A percentile compares a stretch with the other conserved stretches of the same genome.
Conservation (phyloP, 345 rosid species). For the Salix dunnii region DNA sequence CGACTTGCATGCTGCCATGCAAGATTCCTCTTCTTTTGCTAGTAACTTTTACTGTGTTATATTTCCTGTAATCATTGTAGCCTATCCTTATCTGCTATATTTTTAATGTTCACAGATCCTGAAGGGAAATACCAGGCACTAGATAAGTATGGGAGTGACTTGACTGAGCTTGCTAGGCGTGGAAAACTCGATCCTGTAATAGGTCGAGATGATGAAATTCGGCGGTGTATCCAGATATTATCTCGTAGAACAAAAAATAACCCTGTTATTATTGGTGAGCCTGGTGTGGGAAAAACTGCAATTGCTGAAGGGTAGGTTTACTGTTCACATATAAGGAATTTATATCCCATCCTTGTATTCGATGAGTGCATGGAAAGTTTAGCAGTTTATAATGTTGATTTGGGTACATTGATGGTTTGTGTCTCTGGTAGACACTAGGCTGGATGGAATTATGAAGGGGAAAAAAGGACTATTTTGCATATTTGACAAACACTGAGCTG, state of each 20-base stretch:
- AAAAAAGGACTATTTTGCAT: not conserved
- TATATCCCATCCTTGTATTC: not conserved
- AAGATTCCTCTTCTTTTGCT: not conserved
- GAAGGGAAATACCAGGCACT: conserved; percentile 81
- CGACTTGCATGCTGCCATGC: not conserved
- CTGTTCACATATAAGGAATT: conserved; percentile 17
- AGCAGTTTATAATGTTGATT: not conserved
- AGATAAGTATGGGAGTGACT: conserved; percentile 85
- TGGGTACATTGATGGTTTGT: not conserved
- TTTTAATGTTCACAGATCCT: conserved; percentile 49
- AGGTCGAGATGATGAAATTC: conserved; percentile 86
- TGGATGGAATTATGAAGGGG: not conserved
- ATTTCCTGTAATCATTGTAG: not conserved
- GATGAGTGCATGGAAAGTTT: not conserved
- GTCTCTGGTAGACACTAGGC: not conserved
- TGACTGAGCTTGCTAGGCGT: conserved; percentile 80
- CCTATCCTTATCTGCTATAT: not conserved
- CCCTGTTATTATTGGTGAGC: conserved; percentile 92
- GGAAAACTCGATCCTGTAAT: conserved; percentile 97
- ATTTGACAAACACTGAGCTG: too few relatives aligned
- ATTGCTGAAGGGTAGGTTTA: conserved; percentile 64
- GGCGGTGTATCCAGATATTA: conserved; percentile 77
- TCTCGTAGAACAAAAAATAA: conserved; percentile 94
- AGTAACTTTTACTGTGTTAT: too few relatives aligned
- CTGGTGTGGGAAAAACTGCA: conserved; percentile 96